A percentile compares a stretch with the other conserved stretches of the same genome.
Evolutionary conservation across 2,329 filamentous ascomycete genomes (phyloP).

Genomic region (Phaeosphaeria sp.): DNA sequence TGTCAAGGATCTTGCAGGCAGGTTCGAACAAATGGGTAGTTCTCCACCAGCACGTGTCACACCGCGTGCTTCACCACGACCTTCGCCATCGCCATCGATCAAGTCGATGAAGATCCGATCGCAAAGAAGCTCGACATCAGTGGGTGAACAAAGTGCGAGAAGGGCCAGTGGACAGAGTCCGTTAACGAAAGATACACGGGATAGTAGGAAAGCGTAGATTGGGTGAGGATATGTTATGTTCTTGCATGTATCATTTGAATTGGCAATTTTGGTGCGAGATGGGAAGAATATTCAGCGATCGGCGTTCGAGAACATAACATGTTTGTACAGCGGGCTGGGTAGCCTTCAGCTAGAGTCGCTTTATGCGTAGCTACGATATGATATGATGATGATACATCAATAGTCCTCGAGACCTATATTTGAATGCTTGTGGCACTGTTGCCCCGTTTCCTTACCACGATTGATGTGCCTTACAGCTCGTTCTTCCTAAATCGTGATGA

Average conservation of each 20-base stretch:
- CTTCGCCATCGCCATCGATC: constrained; percentile 27
- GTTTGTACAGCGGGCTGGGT: background rate
- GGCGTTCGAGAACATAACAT: background rate
- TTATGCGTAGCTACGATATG: background rate
- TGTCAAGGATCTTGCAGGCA: constrained; percentile 39
- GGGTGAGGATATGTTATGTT: background rate
- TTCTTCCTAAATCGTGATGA: too few species aligned
- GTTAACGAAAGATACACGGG: constrained; percentile 5
- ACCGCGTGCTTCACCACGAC: constrained; percentile 18
- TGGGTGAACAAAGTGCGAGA: constrained; percentile 12
- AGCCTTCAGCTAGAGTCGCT: background rate
- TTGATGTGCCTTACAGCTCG: background rate
- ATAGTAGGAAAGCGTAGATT: constrained; percentile 1
- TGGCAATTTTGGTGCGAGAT: background rate
- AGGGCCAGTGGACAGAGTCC: constrained; percentile 3
- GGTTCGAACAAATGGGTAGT: constrained; percentile 34
- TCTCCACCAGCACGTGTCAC: background rate
- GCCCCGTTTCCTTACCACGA: background rate
- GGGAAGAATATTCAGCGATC: background rate
- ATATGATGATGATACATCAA: background rate
- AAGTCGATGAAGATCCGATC: constrained; percentile 34
- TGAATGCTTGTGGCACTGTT: too few species aligned
- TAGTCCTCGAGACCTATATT: too few species aligned
- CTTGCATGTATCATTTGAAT: constrained; percentile 1
- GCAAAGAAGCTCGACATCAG: constrained; percentile 20